Percentiles rank a stretch among this genome's conserved stretches.
These are phyloP conservation scores for Ajuga reptans DNA, from an alignment of 305 asterid species.

Conservation along the genomic window DNA sequence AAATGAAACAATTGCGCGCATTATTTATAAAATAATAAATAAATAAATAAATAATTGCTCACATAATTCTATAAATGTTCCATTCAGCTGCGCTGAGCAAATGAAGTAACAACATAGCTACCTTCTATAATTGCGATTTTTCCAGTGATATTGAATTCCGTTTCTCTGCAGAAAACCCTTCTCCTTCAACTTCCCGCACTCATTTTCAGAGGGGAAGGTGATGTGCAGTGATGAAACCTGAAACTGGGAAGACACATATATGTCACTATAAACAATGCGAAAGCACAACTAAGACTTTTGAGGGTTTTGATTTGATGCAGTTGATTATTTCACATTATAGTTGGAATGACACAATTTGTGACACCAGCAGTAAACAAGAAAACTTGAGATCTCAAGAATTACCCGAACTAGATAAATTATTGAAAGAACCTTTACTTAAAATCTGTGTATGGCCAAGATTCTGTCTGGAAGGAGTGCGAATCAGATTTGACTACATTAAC, in stretches of 20 bases:
- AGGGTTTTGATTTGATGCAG: constrained; percentile 1
- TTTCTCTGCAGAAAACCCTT: constrained; percentile 84
- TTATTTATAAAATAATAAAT: too few relatives aligned
- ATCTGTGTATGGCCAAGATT: background rate
- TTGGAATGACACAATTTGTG: too few relatives aligned
- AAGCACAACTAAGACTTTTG: background rate
- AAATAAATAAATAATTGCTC: background rate
- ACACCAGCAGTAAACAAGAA: background rate
- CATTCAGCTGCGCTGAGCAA: constrained; percentile 22
- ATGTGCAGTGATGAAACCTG: constrained; percentile 91
- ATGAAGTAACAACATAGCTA: constrained; percentile 25
- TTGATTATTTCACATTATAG: background rate
- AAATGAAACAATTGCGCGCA: background rate
- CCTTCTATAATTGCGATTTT: constrained; percentile 77
- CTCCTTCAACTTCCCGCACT: constrained; percentile 59
- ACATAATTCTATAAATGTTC: background rate
- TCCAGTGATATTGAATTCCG: constrained; percentile 97
- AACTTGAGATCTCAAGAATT: background rate
- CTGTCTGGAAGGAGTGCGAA: background rate
- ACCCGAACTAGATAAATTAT: background rate
- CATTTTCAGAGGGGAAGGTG: constrained; percentile 65
- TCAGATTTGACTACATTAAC: background rate
- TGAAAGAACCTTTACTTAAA: background rate
- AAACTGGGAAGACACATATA: constrained; percentile 39
- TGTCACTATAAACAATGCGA: constrained; percentile 6